Percentiles rank a stretch among this genome's conserved stretches.
phyloP scores from a whole-genome alignment of 2,329 filamentous ascomycete species.

The Aspergillus japonicus region DNA sequence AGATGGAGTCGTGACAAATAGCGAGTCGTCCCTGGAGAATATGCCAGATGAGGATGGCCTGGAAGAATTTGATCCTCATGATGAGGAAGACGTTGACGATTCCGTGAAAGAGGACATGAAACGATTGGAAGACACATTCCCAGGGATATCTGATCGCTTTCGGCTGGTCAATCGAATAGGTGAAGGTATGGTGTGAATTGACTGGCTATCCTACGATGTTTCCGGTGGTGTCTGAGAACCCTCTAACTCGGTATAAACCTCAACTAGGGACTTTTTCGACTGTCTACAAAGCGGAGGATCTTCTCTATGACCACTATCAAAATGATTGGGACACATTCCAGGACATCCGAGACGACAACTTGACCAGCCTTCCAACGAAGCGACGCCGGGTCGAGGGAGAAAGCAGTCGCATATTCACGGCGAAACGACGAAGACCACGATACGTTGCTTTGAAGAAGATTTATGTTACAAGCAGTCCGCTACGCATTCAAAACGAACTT shows the following conservation, averaged over 20 bases:
- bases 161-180: slow-evolving; percentile 94
- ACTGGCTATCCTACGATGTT: background rate
- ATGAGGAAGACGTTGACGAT: slow-evolving; percentile 44
- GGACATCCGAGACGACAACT: slow-evolving; percentile 62
- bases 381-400: slow-evolving; percentile 47
- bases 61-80: slow-evolving; percentile 27
- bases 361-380: slow-evolving; percentile 67
- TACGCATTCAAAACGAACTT: slow-evolving; percentile 92
- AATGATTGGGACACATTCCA: slow-evolving; percentile 81
- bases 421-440: slow-evolving; percentile 56
- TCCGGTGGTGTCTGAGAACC: background rate
- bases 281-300: slow-evolving; percentile 96
- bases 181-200: slow-evolving; percentile 63
- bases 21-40: slow-evolving; percentile 16
- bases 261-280: slow-evolving; percentile 88
- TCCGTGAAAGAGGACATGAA: slow-evolving; percentile 80
- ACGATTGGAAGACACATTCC: slow-evolving; percentile 77
- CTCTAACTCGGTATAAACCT: background rate
- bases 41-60: slow-evolving; percentile 21
- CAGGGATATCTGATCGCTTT: slow-evolving; percentile 78
- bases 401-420: slow-evolving; percentile 30
- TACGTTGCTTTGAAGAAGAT: slow-evolving; percentile 99
- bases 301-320: slow-evolving; percentile 76
- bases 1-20: slow-evolving; percentile 15
- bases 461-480: slow-evolving; percentile 93